A percentile compares a stretch with the other conserved stretches of the same genome.
Conservation (phyloP, 2,329 filamentous ascomycete species). For the Capronia epimyces region DNA sequence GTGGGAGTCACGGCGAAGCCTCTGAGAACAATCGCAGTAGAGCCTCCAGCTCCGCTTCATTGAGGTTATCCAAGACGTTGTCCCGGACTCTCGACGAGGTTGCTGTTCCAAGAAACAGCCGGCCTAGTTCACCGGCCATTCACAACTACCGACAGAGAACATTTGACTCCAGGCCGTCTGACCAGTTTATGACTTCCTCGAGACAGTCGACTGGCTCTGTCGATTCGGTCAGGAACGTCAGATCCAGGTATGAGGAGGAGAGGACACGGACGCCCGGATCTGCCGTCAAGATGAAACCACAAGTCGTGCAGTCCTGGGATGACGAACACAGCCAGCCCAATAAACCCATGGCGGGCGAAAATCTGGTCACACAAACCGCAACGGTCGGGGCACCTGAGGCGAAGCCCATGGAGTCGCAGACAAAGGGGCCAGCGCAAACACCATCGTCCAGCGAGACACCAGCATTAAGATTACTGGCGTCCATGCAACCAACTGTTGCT, state of each 20-base stretch:
- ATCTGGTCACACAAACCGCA: not conserved
- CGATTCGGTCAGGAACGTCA: constrained; percentile 3
- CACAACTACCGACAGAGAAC: constrained; percentile 16
- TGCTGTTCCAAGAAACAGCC: constrained; percentile 18
- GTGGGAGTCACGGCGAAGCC: constrained; percentile 15
- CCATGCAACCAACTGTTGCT: constrained; percentile 24
- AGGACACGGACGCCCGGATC: not conserved
- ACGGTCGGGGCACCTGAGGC: not conserved
- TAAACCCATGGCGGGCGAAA: not conserved
- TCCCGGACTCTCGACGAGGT: constrained; percentile 24
- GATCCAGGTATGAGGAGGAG: constrained; percentile 3
- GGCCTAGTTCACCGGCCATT: constrained; percentile 18
- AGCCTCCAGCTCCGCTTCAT: constrained; percentile 22
- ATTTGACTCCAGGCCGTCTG: constrained; percentile 8
- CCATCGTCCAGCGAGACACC: not conserved
- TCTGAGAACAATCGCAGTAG: constrained; percentile 19
- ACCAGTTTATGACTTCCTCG: constrained; percentile 3
- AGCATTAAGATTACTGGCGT: constrained; percentile 6
- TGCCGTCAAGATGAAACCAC: constrained; percentile 5
- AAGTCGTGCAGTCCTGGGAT: constrained; percentile 1
- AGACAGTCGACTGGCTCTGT: constrained; percentile 8
- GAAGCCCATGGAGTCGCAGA: not conserved
- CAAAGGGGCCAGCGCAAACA: not conserved
- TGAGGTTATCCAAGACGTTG: constrained; percentile 21
- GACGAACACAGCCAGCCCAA: not conserved